Evolutionary conservation across 768 basidiomycete genomes (phyloP), one percentile per base, ranked within the genome.

Genomic region (Rhizopogon rudus): DNA sequence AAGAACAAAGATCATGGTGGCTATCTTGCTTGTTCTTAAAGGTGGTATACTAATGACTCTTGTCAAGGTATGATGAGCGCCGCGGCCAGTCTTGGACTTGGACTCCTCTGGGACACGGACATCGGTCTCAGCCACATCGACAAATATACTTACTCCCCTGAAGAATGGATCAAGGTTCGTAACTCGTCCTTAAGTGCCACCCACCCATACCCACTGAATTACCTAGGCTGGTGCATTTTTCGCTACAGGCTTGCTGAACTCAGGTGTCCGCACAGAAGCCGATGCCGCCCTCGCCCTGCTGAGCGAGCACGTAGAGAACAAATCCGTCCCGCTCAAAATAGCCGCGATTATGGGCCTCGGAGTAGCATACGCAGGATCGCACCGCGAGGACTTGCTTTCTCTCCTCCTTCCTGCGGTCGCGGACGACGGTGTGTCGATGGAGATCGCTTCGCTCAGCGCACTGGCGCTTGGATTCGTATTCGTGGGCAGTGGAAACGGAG

Each of bases 1-100:
- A 98, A 98, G 81, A 98, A 98, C 78, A 98, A 98, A 74, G 96
- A 98, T 52, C 93, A 97, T 59, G 97, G 95, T 87, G 55, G 20
- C 78, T 66, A 13, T 45, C 14, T 29, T 41, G n/a, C 37, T 50
- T 40, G 14, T 42, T 25, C 20, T 17, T 12, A 13, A 33, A 29
- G 6, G 13, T 8, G 12, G 31, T 20, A 22, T 50, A 14, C 44
- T 57, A 17, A 51, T 31, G 6, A 20, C 5, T 58, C 40, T 5
- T 42, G 60, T 29, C 1, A 58, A 92, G 91, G 91, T 52, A 98
- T 98, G 93, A 86, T 96, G 81, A 92, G 90, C 57, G 97, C 97
- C 22, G 86, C 95, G 28, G 97, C 97, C 4, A 95, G 92, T 53
- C 79, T 99, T 52, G 97, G 97, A 17, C 77, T 98, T 42, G 89